Conservation (phyloP, 2,329 filamentous ascomycete genomes). For the Aureobasidium sp. region DNA sequence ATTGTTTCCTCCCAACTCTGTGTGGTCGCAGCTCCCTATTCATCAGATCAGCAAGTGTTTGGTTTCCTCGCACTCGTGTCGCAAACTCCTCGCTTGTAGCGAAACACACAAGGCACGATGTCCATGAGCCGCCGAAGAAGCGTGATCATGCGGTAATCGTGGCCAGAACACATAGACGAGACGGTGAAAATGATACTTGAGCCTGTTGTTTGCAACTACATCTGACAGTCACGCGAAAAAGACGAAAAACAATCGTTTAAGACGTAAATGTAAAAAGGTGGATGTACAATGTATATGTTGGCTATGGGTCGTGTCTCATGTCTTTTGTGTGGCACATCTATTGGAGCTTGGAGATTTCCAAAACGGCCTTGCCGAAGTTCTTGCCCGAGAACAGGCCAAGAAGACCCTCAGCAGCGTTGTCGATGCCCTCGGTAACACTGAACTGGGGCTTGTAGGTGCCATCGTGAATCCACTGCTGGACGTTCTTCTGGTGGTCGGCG, state of each 20-base stretch:
- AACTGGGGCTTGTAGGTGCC: slow-evolving; percentile 64
- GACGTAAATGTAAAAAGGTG: not conserved
- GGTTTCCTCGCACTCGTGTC: no score
- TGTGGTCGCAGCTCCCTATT: no score
- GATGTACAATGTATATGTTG: not conserved
- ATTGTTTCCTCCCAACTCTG: no score
- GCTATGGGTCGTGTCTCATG: slow-evolving; percentile 2
- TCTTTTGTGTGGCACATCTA: not conserved
- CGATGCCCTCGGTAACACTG: slow-evolving; percentile 64
- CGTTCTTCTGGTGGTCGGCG: slow-evolving; percentile 64
- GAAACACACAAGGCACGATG: no score
- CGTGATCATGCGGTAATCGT: no score
- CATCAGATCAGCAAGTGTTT: no score
- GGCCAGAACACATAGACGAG: no score
- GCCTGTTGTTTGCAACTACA: not conserved
- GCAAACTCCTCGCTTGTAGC: no score
- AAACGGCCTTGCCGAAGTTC: slow-evolving; percentile 79
- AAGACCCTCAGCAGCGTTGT: slow-evolving; percentile 64
- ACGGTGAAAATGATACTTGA: not conserved
- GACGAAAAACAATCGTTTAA: not conserved
- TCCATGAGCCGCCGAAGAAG: no score
- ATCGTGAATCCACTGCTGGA: slow-evolving; percentile 67
- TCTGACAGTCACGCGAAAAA: not conserved
- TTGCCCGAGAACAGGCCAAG: slow-evolving; percentile 66
- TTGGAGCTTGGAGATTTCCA: slow-evolving; percentile 47